Evolutionary conservation across 2,329 filamentous ascomycete genomes (phyloP).

Genomic region (Nemania bipapillata): DNA sequence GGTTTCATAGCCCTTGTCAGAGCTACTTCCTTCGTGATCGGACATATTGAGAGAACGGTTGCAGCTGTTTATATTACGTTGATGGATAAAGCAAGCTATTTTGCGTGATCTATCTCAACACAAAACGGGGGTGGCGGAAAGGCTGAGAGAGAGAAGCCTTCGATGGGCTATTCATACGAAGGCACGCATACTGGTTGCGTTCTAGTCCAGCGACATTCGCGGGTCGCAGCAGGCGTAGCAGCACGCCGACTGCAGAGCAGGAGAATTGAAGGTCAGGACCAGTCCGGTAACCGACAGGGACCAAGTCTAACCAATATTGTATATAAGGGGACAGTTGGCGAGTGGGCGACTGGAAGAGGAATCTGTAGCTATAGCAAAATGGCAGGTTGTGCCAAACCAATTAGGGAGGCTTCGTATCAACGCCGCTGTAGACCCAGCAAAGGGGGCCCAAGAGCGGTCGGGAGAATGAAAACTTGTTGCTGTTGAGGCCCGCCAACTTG

Average conservation of each 20-base stretch:
- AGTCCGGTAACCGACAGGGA: slow-evolving; percentile 19
- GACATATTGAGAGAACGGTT: slow-evolving; percentile 70
- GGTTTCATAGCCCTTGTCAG: slow-evolving; percentile 74
- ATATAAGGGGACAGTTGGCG: slow-evolving; percentile 24
- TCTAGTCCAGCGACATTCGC: slow-evolving; percentile 46
- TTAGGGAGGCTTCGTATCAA: slow-evolving; percentile 98
- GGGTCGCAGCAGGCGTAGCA: slow-evolving; percentile 52
- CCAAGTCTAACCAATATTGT: slow-evolving; percentile 19
- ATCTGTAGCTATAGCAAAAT: slow-evolving; percentile 50
- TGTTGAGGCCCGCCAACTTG: slow-evolving; percentile 93
- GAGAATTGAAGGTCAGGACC: slow-evolving; percentile 35
- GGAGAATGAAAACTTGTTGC: slow-evolving; percentile 76
- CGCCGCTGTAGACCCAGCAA: slow-evolving; percentile 94
- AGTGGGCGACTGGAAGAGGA: slow-evolving; percentile 6
- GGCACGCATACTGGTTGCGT: slow-evolving; percentile 50
- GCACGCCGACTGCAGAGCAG: slow-evolving; percentile 53
- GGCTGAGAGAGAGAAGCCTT: slow-evolving; percentile 48
- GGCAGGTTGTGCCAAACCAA: slow-evolving; percentile 58
- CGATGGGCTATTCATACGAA: slow-evolving; percentile 49
- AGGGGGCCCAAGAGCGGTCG: slow-evolving; percentile 92
- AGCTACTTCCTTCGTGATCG: slow-evolving; percentile 68
- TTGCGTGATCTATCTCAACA: slow-evolving; percentile 12
- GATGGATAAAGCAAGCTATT: not conserved
- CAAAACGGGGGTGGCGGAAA: slow-evolving; percentile 1
- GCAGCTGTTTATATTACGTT: slow-evolving; percentile 4